A percentile compares a stretch with the other conserved stretches of the same genome.
These are phyloP conservation scores for Phaffomyces antillensis DNA, from an alignment of 805 yeast genomes.

Conservation along the genomic window DNA sequence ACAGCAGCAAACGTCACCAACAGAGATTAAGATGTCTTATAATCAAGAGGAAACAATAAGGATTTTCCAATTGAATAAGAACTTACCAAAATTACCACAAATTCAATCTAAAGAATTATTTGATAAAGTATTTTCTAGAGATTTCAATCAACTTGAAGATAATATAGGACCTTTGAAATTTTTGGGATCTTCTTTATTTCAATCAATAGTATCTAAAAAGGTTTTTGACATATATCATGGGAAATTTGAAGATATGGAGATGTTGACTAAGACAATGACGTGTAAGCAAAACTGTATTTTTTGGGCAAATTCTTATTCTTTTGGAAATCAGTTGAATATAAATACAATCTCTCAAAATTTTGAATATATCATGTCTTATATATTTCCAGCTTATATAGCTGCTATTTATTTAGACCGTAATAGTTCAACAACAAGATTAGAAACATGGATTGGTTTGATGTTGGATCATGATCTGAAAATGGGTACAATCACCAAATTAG, in stretches of 20 bases:
- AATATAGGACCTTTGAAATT: neutral
- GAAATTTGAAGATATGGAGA: neutral
- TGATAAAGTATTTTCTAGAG: neutral
- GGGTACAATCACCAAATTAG: neutral
- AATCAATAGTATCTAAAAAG: neutral
- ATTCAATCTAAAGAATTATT: neutral
- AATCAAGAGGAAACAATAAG: neutral
- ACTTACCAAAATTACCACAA: neutral
- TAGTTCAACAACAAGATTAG: neutral
- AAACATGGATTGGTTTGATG: neutral
- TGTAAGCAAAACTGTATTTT: neutral
- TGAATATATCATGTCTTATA: neutral
- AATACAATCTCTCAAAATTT: neutral
- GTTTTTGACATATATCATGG: neutral
- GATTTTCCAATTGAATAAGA: neutral
- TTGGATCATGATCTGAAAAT: neutral
- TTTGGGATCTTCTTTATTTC: neutral
- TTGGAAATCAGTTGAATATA: neutral
- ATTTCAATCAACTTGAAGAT: neutral
- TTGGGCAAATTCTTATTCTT: neutral
- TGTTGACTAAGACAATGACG: neutral
- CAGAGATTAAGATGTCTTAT: neutral
- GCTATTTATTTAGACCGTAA: neutral
- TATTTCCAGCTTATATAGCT: constrained; percentile 2
- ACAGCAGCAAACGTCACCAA: neutral